These are phyloP conservation scores for Pseudotsuga menziesii DNA, from an alignment of 75 land plant genomes.

Conservation along the genomic window DNA sequence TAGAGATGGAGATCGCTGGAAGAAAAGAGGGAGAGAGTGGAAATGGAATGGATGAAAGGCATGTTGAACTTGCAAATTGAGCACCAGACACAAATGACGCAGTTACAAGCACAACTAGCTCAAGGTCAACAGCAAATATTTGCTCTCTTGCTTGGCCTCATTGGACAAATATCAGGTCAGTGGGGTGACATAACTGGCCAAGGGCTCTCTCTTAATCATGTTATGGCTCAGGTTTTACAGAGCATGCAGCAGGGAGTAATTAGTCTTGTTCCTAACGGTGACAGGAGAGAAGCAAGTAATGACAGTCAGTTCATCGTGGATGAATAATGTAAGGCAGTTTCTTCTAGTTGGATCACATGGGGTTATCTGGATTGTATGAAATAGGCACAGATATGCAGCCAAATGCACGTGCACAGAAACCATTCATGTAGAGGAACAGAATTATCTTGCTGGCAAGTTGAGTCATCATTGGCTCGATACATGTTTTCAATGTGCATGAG, in stretches of 20 bases:
- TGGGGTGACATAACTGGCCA: slow-evolving; percentile 12
- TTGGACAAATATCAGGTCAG: slow-evolving; percentile 11
- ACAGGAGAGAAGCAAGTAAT: slow-evolving; percentile 6
- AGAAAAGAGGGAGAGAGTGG: slow-evolving; percentile 8
- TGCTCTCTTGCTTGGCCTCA: slow-evolving; percentile 2
- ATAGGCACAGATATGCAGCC: not conserved
- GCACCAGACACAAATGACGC: slow-evolving; percentile 9
- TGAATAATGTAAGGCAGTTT: not conserved
- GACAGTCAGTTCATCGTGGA: slow-evolving; percentile 6
- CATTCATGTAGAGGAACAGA: not conserved
- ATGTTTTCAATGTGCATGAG: not conserved
- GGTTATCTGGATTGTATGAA: not conserved
- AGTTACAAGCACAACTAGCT: slow-evolving; percentile 12
- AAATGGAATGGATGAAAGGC: slow-evolving; percentile 9
- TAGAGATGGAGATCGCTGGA: slow-evolving; percentile 2
- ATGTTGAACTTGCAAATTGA: slow-evolving; percentile 11
- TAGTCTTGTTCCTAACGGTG: slow-evolving; percentile 11
- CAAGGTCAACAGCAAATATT: slow-evolving; percentile 11
- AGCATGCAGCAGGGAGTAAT: not conserved
- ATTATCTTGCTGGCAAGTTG: not conserved
- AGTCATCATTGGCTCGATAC: not conserved
- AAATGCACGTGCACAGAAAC: not conserved
- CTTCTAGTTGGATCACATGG: not conserved
- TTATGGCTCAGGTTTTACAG: not conserved
- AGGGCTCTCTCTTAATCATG: slow-evolving; percentile 7